Conservation (phyloP, 306 rosid genomes). For the Trifolium fragiferum region DNA sequence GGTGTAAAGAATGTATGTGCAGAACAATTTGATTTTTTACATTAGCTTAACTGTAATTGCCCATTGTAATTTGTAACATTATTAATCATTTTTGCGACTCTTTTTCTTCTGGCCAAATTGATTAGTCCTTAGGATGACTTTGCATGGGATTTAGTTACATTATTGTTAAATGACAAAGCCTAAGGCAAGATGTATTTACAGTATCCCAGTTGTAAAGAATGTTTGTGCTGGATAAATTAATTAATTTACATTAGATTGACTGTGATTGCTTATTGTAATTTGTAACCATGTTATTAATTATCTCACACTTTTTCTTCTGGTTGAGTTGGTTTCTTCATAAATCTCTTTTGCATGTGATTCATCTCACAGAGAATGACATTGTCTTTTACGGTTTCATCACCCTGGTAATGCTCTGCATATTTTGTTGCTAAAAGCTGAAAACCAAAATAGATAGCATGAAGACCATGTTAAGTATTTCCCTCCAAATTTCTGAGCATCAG, state of each 20-base stretch:
- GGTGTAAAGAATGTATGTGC: slow-evolving; percentile 97
- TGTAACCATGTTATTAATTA: background rate
- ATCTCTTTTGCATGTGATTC: slow-evolving; percentile 11
- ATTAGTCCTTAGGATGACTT: slow-evolving; percentile 17
- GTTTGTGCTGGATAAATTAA: slow-evolving; percentile 76
- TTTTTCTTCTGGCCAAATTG: background rate
- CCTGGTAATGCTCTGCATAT: background rate
- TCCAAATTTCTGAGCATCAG: background rate
- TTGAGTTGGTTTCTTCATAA: slow-evolving; percentile 6
- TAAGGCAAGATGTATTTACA: slow-evolving; percentile 75
- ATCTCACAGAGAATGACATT: background rate
- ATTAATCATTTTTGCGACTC: slow-evolving; percentile 35
- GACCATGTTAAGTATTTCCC: background rate
- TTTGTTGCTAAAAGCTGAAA: slow-evolving; percentile 8
- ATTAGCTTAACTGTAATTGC: slow-evolving; percentile 25
- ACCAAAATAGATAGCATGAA: background rate
- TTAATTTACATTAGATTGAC: slow-evolving; percentile 16
- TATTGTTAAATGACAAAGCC: slow-evolving; percentile 60
- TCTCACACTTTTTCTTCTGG: slow-evolving; percentile 5
- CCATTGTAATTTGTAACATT: slow-evolving; percentile 43
- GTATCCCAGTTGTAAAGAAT: slow-evolving; percentile 80
- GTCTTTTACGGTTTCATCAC: background rate
- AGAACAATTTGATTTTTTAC: slow-evolving; percentile 50
- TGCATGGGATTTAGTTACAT: slow-evolving; percentile 7
- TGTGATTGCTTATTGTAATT: slow-evolving; percentile 10